These are phyloP conservation scores for Fusarium pseudoanthophilum DNA, from an alignment of 2,329 filamentous ascomycete genomes.

Conservation along the genomic window DNA sequence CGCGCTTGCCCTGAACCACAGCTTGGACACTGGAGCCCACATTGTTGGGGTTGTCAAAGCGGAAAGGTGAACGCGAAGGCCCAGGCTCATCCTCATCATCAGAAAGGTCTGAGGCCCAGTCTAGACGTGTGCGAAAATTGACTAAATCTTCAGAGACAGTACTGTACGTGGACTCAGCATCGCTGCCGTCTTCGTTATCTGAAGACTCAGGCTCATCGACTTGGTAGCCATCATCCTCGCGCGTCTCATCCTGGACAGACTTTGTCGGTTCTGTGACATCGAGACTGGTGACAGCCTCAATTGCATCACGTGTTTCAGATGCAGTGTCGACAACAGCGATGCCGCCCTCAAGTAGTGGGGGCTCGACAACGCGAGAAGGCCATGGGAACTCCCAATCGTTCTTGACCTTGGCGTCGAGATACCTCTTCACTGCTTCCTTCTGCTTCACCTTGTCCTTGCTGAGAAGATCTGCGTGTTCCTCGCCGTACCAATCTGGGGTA, in stretches of 20 bases:
- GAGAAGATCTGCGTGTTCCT: conserved; percentile 70
- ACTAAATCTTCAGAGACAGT: conserved; percentile 64
- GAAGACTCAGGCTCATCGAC: conserved; percentile 54
- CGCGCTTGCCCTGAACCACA: conserved; percentile 60
- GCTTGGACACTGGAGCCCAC: conserved; percentile 56
- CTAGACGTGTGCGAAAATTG: conserved; percentile 62
- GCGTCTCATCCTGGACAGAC: conserved; percentile 47
- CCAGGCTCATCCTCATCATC: conserved; percentile 58
- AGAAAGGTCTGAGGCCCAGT: conserved; percentile 69
- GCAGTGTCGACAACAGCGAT: conserved; percentile 9
- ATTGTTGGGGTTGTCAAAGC: conserved; percentile 62
- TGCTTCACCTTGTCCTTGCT: conserved; percentile 71
- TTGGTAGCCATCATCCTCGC: conserved; percentile 51
- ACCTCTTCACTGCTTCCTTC: conserved; percentile 70
- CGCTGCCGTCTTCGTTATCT: conserved; percentile 41
- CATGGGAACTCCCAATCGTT: conserved; percentile 71
- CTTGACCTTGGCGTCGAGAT: conserved; percentile 64
- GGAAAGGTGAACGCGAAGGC: conserved; percentile 58
- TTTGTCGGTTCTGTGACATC: conserved; percentile 22
- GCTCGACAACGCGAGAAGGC: conserved; percentile 53
- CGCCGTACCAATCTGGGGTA: conserved; percentile 51
- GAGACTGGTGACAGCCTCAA: conserved; percentile 7
- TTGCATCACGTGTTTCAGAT: conserved; percentile 9
- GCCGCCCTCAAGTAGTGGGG: conserved; percentile 9
- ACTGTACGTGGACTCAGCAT: conserved; percentile 64